These are phyloP conservation scores for Saturnispora ahearnii DNA, from an alignment of 805 yeast genomes.

Conservation along the genomic window DNA sequence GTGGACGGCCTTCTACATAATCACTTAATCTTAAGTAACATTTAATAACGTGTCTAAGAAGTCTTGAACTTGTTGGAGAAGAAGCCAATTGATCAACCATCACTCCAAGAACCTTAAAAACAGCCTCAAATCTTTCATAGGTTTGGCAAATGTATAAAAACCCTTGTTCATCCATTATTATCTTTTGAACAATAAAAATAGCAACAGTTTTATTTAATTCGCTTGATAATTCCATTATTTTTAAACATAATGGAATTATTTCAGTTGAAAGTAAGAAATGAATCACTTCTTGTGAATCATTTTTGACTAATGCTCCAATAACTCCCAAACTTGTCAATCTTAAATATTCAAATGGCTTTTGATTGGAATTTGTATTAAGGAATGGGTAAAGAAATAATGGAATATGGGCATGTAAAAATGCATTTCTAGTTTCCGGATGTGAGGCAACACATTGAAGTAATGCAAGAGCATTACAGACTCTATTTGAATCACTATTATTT, in stretches of 20 bases:
- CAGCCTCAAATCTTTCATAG: conserved; percentile 89
- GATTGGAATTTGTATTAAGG: conserved; percentile 82
- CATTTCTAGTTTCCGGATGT: conserved; percentile 79
- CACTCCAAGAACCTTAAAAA: conserved; percentile 68
- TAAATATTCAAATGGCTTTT: conserved; percentile 87
- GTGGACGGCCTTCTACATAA: conserved; percentile 82
- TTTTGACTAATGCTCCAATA: conserved; percentile 92
- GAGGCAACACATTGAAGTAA: conserved; percentile 94
- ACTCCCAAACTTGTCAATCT: conserved; percentile 92
- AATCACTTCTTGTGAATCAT: conserved; percentile 92
- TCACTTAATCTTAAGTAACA: conserved; percentile 88
- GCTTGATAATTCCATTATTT: conserved; percentile 92
- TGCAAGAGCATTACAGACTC: conserved; percentile 94
- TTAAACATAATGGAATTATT: conserved; percentile 86
- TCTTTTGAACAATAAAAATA: conserved; percentile 89
- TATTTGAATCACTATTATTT: conserved; percentile 76
- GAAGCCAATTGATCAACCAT: conserved; percentile 84
- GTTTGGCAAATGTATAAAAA: conserved; percentile 90
- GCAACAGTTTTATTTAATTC: conserved; percentile 95
- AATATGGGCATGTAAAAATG: conserved; percentile 81
- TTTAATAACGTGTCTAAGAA: conserved; percentile 86
- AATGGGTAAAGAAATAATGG: conserved; percentile 92
- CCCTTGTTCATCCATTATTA: conserved; percentile 85
- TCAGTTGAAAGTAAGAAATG: conserved; percentile 89
- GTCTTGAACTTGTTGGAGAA: conserved; percentile 62